These are phyloP conservation scores for Russula emetica DNA, from an alignment of 768 basidiomycete species.

Conservation along the genomic window DNA sequence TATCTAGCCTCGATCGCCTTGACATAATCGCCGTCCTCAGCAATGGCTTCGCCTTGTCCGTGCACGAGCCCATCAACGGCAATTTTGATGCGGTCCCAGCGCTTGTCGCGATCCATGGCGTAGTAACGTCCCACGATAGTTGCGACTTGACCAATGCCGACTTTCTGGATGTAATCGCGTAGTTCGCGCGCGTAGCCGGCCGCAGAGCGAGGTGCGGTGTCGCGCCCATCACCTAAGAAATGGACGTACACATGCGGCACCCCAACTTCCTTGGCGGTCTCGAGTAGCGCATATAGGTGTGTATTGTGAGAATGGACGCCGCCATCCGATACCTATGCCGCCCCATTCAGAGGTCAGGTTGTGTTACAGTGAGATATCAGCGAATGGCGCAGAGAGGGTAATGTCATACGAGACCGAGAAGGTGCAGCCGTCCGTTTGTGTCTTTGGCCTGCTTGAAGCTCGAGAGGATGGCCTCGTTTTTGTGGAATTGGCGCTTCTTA, in stretches of 20 bases:
- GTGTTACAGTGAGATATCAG: constrained; percentile 7
- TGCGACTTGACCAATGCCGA: constrained; percentile 74
- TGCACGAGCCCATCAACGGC: constrained; percentile 81
- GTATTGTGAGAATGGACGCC: constrained; percentile 95
- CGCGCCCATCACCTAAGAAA: constrained; percentile 93
- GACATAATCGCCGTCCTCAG: constrained; percentile 55
- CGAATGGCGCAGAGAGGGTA: neutral
- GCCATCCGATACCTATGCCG: constrained; percentile 76
- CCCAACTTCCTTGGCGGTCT: constrained; percentile 80
- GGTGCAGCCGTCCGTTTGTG: constrained; percentile 77
- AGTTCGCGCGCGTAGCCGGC: constrained; percentile 73
- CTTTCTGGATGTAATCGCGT: constrained; percentile 70
- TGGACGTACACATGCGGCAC: constrained; percentile 87
- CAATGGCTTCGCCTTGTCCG: constrained; percentile 48
- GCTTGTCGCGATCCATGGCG: constrained; percentile 95
- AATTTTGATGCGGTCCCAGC: constrained; percentile 91
- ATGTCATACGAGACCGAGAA: constrained; percentile 72
- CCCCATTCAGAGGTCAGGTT: neutral
- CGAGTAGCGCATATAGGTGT: constrained; percentile 86
- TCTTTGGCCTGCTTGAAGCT: constrained; percentile 76
- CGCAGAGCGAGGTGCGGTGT: constrained; percentile 85
- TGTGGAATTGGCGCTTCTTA: constrained; percentile 83
- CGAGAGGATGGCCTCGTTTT: constrained; percentile 66
- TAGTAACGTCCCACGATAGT: constrained; percentile 91
- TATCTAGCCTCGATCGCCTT: constrained; percentile 71